Conservation (phyloP, 164 flowering plant species). For the Umbellularia californica region DNA sequence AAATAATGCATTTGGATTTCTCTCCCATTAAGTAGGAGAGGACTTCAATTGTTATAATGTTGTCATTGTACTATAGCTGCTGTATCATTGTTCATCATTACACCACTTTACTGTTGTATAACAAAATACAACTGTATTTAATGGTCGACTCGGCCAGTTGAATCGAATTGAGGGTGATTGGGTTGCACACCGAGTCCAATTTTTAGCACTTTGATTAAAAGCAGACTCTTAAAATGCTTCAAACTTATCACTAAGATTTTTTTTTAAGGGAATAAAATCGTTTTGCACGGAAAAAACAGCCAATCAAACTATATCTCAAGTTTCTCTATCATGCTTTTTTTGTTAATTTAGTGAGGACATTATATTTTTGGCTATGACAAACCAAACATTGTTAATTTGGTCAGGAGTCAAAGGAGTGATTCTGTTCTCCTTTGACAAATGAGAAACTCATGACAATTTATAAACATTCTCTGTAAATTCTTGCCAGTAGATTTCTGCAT, state of each 20-base stretch:
- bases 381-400: no score
- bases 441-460: no score
- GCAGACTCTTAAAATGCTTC: no score
- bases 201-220: no score
- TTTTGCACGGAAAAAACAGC: neutral
- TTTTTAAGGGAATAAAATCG: neutral
- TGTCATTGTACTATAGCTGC: neutral
- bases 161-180: no score
- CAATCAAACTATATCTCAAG: neutral
- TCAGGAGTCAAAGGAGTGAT: neutral
- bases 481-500: neutral
- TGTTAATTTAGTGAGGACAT: neutral
- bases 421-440: neutral
- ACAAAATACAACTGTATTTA: neutral
- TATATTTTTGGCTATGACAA: neutral
- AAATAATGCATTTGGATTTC: neutral
- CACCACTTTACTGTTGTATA: neutral
- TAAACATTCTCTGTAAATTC: neutral
- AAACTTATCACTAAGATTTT: no score
- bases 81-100: neutral
- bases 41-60: neutral
- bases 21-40: neutral
- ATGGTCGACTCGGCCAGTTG: neutral
- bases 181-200: no score
- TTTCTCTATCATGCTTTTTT: neutral